Conservation (phyloP, 2,329 filamentous ascomycete genomes). For the Paecilomyces sp. region DNA sequence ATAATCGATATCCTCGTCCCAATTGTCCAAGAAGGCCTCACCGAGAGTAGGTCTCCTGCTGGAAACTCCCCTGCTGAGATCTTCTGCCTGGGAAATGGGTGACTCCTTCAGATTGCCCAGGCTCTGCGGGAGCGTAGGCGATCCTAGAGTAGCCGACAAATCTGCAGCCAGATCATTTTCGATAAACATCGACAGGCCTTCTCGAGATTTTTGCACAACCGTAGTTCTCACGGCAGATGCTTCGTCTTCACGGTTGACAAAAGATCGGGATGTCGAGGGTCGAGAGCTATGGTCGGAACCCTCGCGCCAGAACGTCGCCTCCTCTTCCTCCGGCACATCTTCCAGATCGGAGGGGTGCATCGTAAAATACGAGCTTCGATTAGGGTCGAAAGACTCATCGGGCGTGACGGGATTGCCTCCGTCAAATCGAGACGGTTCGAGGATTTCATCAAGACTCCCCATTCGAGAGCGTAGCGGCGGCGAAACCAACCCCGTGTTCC, state of each 20-base stretch:
- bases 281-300: slow-evolving; percentile 18
- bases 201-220: slow-evolving; percentile 15
- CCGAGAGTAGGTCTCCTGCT: slow-evolving; percentile 12
- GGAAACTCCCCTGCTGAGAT: slow-evolving; percentile 9
- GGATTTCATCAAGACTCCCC: slow-evolving; percentile 21
- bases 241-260: slow-evolving; percentile 11
- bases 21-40: slow-evolving; percentile 36
- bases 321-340: slow-evolving; percentile 41
- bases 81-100: slow-evolving; percentile 10
- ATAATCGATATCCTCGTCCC: slow-evolving; percentile 58
- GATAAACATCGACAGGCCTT: slow-evolving; percentile 22
- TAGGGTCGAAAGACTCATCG: slow-evolving; percentile 27
- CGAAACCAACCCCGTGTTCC: slow-evolving; percentile 28
- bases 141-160: slow-evolving; percentile 40
- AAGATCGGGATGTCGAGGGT: slow-evolving; percentile 10
- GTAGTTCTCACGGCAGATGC: slow-evolving; percentile 5
- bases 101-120: slow-evolving; percentile 9
- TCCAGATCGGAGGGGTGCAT: slow-evolving; percentile 33
- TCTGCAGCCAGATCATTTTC: slow-evolving; percentile 26
- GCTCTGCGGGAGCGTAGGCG: slow-evolving; percentile 29
- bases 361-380: slow-evolving; percentile 34
- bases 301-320: slow-evolving; percentile 25
- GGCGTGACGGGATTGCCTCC: slow-evolving; percentile 16
- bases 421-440: slow-evolving; percentile 21
- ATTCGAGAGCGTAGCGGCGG: slow-evolving; percentile 22